Evolutionary conservation across 2,329 filamentous ascomycete genomes (phyloP).

Genomic region (Microcyclospora pomicola): DNA sequence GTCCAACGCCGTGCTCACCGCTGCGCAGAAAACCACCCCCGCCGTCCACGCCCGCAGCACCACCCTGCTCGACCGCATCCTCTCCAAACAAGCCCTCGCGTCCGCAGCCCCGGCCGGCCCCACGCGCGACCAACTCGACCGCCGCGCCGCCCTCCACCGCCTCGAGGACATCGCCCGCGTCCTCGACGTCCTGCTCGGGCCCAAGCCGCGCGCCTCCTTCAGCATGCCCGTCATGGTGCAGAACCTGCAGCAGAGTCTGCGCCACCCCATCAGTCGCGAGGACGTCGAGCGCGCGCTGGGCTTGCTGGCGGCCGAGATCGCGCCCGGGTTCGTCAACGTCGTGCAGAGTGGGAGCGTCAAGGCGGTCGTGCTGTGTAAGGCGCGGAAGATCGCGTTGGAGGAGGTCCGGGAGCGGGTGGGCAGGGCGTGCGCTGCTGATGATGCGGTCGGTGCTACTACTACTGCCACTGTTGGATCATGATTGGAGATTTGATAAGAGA

Average conservation of each 20-base stretch:
- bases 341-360: conserved; percentile 26
- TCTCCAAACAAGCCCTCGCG: conserved; percentile 33
- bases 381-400: conserved; percentile 11
- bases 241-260: conserved; percentile 31
- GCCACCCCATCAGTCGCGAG: conserved; percentile 31
- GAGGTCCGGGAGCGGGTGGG: conserved; percentile 18
- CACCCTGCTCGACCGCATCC: conserved; percentile 37
- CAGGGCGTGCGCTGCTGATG: conserved; percentile 5
- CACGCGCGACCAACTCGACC: conserved; percentile 29
- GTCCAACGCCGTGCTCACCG: background rate
- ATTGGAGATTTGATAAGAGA: no score
- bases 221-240: conserved; percentile 30
- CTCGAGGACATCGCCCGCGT: conserved; percentile 32
- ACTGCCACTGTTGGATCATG: no score
- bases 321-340: conserved; percentile 29
- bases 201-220: conserved; percentile 28
- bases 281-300: conserved; percentile 31
- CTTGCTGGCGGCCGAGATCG: conserved; percentile 30
- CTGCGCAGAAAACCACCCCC: conserved; percentile 24
- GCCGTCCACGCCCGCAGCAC: conserved; percentile 26
- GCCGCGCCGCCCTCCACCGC: conserved; percentile 34
- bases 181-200: conserved; percentile 28
- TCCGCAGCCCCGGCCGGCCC: conserved; percentile 26
- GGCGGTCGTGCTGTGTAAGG: conserved; percentile 29
- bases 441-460: no score